Conservation (phyloP, 2,329 filamentous ascomycete genomes). For the Moelleriella libera region DNA sequence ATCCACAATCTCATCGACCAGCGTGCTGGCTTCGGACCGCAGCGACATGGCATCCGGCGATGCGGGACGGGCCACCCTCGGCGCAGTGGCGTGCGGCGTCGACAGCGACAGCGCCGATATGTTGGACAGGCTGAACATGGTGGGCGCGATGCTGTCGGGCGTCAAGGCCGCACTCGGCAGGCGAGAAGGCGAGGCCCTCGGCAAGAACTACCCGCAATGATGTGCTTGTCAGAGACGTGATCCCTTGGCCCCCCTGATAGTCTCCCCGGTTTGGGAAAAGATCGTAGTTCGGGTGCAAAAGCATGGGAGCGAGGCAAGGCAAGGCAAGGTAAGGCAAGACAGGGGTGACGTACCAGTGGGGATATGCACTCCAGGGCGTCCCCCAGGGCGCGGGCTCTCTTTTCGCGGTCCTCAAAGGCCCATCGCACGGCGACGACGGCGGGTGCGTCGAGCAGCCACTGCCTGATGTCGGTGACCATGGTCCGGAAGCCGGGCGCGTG, state of each 20-base stretch:
- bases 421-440: slow-evolving; percentile 41
- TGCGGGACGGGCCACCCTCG: too few species aligned
- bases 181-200: not conserved
- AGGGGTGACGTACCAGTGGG: slow-evolving; percentile 8
- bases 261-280: too few species aligned
- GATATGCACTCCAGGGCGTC: slow-evolving; percentile 31
- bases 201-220: not conserved
- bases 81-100: not conserved
- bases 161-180: not conserved
- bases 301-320: not conserved
- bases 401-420: slow-evolving; percentile 44
- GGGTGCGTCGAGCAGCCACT: slow-evolving; percentile 41
- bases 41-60: not conserved
- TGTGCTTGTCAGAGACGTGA: too few species aligned
- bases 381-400: slow-evolving; percentile 24
- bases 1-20: not conserved
- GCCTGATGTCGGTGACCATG: slow-evolving; percentile 31
- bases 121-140: not conserved
- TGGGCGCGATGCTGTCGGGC: not conserved
- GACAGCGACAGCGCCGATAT: not conserved
- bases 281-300: not conserved
- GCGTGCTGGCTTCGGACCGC: not conserved
- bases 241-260: too few species aligned
- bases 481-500: slow-evolving; percentile 51
- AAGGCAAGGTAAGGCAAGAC: not conserved